A percentile compares a stretch with the other conserved stretches of the same genome.
These are phyloP conservation scores for Starmerella floris DNA, from an alignment of 805 yeast genomes.

Conservation along the genomic window DNA sequence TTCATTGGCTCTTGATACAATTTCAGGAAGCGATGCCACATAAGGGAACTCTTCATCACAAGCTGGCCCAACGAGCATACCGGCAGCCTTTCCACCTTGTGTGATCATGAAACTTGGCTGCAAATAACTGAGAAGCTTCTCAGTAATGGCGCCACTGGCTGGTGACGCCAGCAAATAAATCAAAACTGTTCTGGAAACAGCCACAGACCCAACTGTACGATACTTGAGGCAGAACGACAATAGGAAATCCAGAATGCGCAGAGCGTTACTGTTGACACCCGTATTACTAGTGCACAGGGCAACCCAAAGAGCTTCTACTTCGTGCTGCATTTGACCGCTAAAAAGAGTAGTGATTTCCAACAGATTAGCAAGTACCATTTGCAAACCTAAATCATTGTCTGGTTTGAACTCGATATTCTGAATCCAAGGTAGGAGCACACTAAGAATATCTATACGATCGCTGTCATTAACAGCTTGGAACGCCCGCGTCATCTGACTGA, in stretches of 20 bases:
- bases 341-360: conserved; percentile 75
- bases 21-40: conserved; percentile 53
- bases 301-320: conserved; percentile 90
- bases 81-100: conserved; percentile 5
- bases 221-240: conserved; percentile 53
- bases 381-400: conserved; percentile 15
- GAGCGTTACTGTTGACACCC: conserved; percentile 42
- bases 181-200: conserved; percentile 65
- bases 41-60: conserved; percentile 44
- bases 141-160: conserved; percentile 45
- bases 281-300: conserved; percentile 72
- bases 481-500: conserved; percentile 59
- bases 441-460: conserved; percentile 62
- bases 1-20: conserved; percentile 45
- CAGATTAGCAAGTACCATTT: conserved; percentile 27
- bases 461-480: conserved; percentile 47
- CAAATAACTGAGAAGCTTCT: conserved; percentile 51
- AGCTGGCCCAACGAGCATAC: conserved; percentile 10
- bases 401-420: conserved; percentile 55
- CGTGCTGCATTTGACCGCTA: conserved; percentile 62
- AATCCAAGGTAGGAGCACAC: conserved; percentile 85
- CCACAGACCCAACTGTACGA: conserved; percentile 61
- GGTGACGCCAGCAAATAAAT: conserved; percentile 43
- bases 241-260: conserved; percentile 57
- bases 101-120: conserved; percentile 73